Conservation (phyloP, 1,284 basidiomycete species). For the Ceratobasidium sp. region DNA sequence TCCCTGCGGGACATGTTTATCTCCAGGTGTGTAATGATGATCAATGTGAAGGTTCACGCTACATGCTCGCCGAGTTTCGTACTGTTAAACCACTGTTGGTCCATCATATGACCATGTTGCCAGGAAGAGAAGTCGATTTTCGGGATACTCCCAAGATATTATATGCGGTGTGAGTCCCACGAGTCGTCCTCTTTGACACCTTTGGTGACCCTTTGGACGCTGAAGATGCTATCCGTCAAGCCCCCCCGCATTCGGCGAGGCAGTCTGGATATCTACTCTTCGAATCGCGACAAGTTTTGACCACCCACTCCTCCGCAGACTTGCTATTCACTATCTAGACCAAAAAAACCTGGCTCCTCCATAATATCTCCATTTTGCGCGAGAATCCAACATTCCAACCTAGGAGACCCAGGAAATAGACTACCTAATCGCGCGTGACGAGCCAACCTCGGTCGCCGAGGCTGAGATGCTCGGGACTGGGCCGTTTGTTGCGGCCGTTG, state of each 20-base stretch:
- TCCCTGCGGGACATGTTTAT: neutral
- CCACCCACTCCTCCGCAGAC: slow-evolving; percentile 58
- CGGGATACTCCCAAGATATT: neutral
- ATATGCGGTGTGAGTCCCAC: neutral
- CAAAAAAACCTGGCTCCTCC: neutral
- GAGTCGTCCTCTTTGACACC: neutral
- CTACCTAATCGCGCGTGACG: slow-evolving; percentile 1
- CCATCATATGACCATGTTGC: neutral
- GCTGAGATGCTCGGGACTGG: slow-evolving; percentile 4
- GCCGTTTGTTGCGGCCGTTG: slow-evolving; percentile 7
- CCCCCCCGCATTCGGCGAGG: slow-evolving; percentile 50
- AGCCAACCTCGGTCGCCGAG: slow-evolving; percentile 22
- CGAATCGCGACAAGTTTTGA: slow-evolving; percentile 55
- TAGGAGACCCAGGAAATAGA: slow-evolving; percentile 2
- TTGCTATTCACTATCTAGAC: slow-evolving; percentile 59
- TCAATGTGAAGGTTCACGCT: neutral
- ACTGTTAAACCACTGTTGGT: neutral
- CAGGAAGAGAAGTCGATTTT: neutral
- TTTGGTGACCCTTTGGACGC: neutral
- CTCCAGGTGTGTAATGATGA: neutral
- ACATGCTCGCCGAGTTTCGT: neutral
- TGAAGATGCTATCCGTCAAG: too few relatives aligned
- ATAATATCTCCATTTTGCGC: slow-evolving; percentile 16
- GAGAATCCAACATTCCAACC: neutral
- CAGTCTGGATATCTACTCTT: slow-evolving; percentile 47